A percentile compares a stretch with the other conserved stretches of the same genome.
phyloP scores from a whole-genome alignment of 768 basidiomycete species.

The Pluteus cervinus region DNA sequence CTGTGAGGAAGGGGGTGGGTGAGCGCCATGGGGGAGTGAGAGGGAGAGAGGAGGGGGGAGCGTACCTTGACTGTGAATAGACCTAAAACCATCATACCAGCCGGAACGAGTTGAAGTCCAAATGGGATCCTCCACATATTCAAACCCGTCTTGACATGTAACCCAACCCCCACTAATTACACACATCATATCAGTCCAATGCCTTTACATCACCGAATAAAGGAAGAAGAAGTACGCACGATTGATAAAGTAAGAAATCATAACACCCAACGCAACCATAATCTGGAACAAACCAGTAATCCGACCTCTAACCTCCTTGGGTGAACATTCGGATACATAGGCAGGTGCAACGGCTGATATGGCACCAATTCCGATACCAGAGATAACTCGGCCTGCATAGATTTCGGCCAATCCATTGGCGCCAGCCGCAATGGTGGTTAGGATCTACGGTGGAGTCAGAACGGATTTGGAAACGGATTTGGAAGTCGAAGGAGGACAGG shows the following conservation, averaged over 20 bases:
- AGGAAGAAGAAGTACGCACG: slow-evolving; percentile 34
- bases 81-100: slow-evolving; percentile 63
- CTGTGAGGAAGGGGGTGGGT: slow-evolving; percentile 17
- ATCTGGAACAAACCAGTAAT: slow-evolving; percentile 87
- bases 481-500: no score
- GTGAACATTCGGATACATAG: slow-evolving; percentile 82
- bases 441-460: slow-evolving; percentile 34
- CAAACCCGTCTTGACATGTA: slow-evolving; percentile 40
- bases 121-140: slow-evolving; percentile 69
- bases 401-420: slow-evolving; percentile 59
- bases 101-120: slow-evolving; percentile 70
- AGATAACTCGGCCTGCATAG: slow-evolving; percentile 75
- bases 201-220: slow-evolving; percentile 6
- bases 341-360: slow-evolving; percentile 82
- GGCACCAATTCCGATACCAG: slow-evolving; percentile 76
- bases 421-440: slow-evolving; percentile 62
- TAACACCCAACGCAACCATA: slow-evolving; percentile 80
- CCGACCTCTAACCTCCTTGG: slow-evolving; percentile 80
- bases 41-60: neutral
- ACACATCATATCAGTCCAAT: neutral
- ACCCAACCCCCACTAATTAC: slow-evolving; percentile 48
- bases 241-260: slow-evolving; percentile 81
- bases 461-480: no score
- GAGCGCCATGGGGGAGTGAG: neutral
- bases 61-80: slow-evolving; percentile 57